These are phyloP conservation scores for Candida oleophila DNA, from an alignment of 805 yeast species.

Conservation along the genomic window DNA sequence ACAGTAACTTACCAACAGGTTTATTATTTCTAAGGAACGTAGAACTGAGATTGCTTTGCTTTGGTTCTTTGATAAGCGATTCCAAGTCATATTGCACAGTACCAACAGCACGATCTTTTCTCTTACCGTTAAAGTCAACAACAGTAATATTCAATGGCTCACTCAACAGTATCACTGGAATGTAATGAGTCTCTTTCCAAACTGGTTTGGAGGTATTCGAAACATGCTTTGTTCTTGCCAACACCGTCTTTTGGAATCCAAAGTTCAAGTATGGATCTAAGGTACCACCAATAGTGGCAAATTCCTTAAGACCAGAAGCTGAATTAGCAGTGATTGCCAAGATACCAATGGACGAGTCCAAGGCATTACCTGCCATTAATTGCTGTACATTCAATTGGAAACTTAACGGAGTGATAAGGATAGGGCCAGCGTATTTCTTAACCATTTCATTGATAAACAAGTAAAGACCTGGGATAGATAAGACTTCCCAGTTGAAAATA, in stretches of 20 bases:
- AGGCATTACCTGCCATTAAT: constrained; percentile 76
- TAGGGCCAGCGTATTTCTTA: constrained; percentile 82
- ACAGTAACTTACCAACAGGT: constrained; percentile 71
- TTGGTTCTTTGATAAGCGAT: constrained; percentile 52
- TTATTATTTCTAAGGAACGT: constrained; percentile 78
- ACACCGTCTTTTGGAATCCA: constrained; percentile 55
- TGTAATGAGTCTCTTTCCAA: constrained; percentile 78
- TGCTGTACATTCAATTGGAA: constrained; percentile 92
- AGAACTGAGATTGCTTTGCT: constrained; percentile 48
- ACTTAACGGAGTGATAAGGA: constrained; percentile 85
- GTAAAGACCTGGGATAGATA: constrained; percentile 83
- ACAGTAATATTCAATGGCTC: constrained; percentile 78
- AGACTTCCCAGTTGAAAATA: constrained; percentile 82
- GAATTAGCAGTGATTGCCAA: constrained; percentile 64
- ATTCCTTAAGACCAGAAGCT: constrained; percentile 69
- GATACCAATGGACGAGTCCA: constrained; percentile 84
- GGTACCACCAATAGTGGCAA: constrained; percentile 70
- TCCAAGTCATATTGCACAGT: constrained; percentile 71
- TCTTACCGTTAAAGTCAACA: constrained; percentile 74
- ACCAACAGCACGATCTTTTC: constrained; percentile 82
- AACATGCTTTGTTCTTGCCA: constrained; percentile 69
- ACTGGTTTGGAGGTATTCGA: constrained; percentile 68
- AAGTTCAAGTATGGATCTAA: constrained; percentile 87
- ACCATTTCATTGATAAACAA: constrained; percentile 83
- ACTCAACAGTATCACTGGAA: constrained; percentile 70